Percentiles rank a stretch among this genome's conserved stretches.
These are phyloP conservation scores for Marasmius fiardii DNA, from an alignment of 1,284 basidiomycete species.

Conservation along the genomic window DNA sequence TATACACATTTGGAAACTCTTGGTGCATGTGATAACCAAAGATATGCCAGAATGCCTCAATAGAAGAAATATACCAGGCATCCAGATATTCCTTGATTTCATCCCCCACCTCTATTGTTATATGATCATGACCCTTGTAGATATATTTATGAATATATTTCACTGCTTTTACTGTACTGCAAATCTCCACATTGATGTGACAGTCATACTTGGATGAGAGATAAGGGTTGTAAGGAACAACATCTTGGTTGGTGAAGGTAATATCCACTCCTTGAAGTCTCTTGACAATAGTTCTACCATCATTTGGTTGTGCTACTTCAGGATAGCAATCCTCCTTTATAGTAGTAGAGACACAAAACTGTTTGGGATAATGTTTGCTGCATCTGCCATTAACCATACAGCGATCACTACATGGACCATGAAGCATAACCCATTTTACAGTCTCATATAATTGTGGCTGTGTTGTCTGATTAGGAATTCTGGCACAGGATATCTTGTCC, in stretches of 20 bases:
- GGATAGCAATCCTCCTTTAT: conserved; percentile 37
- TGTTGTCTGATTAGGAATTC: conserved; percentile 34
- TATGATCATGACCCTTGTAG: conserved; percentile 40
- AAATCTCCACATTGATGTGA: conserved; percentile 29
- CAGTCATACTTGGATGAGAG: conserved; percentile 24
- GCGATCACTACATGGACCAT: conserved; percentile 38
- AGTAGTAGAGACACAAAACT: conserved; percentile 28
- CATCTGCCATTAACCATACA: conserved; percentile 42
- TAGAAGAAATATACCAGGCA: conserved; percentile 27
- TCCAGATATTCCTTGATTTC: conserved; percentile 29
- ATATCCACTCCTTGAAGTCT: background rate
- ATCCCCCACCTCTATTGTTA: conserved; percentile 28
- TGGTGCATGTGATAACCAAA: conserved; percentile 30
- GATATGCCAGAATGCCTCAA: conserved; percentile 29
- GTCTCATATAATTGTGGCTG: conserved; percentile 34
- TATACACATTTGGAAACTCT: conserved; percentile 31
- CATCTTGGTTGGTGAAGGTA: conserved; percentile 27
- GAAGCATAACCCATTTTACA: conserved; percentile 37
- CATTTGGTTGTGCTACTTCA: conserved; percentile 28
- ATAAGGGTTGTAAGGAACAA: conserved; percentile 34
- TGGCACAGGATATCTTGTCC: conserved; percentile 37
- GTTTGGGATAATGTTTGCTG: conserved; percentile 38
- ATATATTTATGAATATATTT: conserved; percentile 49
- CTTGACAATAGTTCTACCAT: conserved; percentile 27
- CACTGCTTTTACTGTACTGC: conserved; percentile 25